These are phyloP conservation scores for Leccinellum luteum DNA, from an alignment of 768 basidiomycete species.

Conservation along the genomic window DNA sequence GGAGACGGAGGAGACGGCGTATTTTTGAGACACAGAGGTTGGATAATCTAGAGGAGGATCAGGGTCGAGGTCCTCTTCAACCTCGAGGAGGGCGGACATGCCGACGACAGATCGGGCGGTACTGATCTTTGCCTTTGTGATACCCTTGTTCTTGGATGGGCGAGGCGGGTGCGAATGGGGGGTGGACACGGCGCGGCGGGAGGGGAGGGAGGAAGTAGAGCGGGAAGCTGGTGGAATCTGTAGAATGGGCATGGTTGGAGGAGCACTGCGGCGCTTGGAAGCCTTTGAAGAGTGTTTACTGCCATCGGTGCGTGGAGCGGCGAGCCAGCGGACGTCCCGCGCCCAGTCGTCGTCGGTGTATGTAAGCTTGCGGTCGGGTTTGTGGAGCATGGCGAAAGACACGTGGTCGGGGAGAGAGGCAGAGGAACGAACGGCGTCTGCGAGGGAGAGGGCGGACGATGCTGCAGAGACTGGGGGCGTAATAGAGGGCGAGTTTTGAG, in stretches of 20 bases:
- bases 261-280: constrained; percentile 18
- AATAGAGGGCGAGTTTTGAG: constrained; percentile 19
- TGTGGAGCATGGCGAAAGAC: constrained; percentile 18
- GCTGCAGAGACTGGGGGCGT: constrained; percentile 26
- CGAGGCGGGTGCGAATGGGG: constrained; percentile 16
- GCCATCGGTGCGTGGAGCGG: constrained; percentile 29
- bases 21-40: constrained; percentile 14
- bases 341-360: constrained; percentile 64
- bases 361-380: constrained; percentile 29
- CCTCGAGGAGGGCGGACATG: constrained; percentile 53
- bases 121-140: constrained; percentile 31
- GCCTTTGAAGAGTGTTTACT: constrained; percentile 22
- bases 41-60: constrained; percentile 11
- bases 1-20: constrained; percentile 12
- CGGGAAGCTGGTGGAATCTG: constrained; percentile 16
- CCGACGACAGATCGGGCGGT: constrained; percentile 45
- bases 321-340: constrained; percentile 66
- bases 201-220: constrained; percentile 23
- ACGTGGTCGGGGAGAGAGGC: constrained; percentile 29
- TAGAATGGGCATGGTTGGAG: constrained; percentile 1
- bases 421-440: constrained; percentile 37
- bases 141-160: constrained; percentile 27
- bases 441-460: constrained; percentile 28
- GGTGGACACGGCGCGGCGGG: constrained; percentile 9
- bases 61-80: constrained; percentile 44